These are phyloP conservation scores for Clarkia xantiana DNA, from an alignment of 345 rosid species.

Conservation along the genomic window DNA sequence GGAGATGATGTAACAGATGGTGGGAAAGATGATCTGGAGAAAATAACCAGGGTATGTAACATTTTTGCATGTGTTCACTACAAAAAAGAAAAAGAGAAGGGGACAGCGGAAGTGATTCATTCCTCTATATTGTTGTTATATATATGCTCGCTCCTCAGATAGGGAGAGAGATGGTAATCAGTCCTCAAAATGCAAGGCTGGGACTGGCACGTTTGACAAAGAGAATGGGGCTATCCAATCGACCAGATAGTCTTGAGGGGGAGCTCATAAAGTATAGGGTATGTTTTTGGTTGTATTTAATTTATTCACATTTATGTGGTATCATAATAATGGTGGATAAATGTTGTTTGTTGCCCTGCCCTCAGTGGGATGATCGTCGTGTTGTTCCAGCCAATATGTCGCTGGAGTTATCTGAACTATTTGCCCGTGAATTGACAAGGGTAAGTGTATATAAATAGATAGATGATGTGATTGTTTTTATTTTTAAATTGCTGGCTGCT, in stretches of 20 bases:
- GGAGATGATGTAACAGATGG: constrained; percentile 89
- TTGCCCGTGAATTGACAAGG: constrained; percentile 77
- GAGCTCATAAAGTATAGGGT: constrained; percentile 78
- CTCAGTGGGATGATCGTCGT: constrained; percentile 84
- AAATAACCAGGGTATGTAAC: constrained; percentile 63
- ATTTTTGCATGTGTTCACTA: not conserved
- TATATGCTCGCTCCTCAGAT: constrained; percentile 29
- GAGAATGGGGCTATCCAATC: constrained; percentile 65
- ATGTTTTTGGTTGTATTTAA: constrained; percentile 12
- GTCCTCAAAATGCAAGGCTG: constrained; percentile 76
- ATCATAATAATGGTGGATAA: not conserved
- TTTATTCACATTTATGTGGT: not conserved
- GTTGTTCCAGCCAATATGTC: constrained; percentile 84
- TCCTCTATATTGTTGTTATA: not conserved
- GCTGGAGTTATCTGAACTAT: constrained; percentile 81
- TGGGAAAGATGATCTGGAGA: constrained; percentile 83
- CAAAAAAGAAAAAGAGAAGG: not conserved
- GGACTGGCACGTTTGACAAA: constrained; percentile 61
- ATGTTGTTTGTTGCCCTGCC: too few relatives aligned
- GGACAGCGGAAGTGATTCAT: constrained; percentile 3
- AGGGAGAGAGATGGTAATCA: constrained; percentile 95
- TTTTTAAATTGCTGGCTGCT: not conserved
- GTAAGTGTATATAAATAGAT: constrained; percentile 18
- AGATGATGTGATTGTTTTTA: too few relatives aligned
- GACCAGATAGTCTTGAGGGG: constrained; percentile 58